Base-by-base conservation (phyloP, 768 basidiomycete species). In the Boletus vermiculosoides region DNA sequence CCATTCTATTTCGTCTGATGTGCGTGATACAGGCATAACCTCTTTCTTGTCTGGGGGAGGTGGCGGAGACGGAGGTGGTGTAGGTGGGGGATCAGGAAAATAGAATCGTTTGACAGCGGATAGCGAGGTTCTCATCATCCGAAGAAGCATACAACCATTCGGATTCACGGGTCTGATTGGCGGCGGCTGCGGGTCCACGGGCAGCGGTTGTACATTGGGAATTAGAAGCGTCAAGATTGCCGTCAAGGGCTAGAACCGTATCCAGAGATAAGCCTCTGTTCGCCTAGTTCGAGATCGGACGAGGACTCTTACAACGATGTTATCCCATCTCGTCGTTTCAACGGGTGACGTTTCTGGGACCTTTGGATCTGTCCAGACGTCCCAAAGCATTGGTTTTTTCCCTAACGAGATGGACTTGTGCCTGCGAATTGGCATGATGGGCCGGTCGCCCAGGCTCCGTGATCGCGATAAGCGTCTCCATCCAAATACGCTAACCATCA, bases 401-500 rank as follows among this genome's bases (percentile, higher is more conserved):
- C 69, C 69, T 13, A 53, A 52, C 4, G 39, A 6, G 18, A 22
- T 10, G 20, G 54, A 47, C 30, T 50, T 58, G 37, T 7, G 36
- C 15, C 45, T 28, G 31, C 5, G 20, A 31, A n/a, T 25, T 7
- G 45, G 41, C 20, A 20, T 25, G 30, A 33, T 30, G 47, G 45
- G 33, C 45, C 42, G 69, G 45, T 11, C 55, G 57, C 12, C 58
- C 15, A 34, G 5, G 25, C 23, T 33, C 53, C 52, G 74, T 67
- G 50, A 45, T 5, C n/a, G 58, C n/a, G 45, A 4, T 11, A 77
- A 48, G 48, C 76, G 71, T 57, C 76, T 68, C 77, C 80, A 81
- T 13, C 76, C 78, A 45, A 83, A 78, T 34, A 82, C 74, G 10
- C 75, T 69, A 12, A 81, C 56, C 74, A 85, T 78, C 0, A 75